Conservation (phyloP, 129 eudicot species). For the Artemisia tridentata region DNA sequence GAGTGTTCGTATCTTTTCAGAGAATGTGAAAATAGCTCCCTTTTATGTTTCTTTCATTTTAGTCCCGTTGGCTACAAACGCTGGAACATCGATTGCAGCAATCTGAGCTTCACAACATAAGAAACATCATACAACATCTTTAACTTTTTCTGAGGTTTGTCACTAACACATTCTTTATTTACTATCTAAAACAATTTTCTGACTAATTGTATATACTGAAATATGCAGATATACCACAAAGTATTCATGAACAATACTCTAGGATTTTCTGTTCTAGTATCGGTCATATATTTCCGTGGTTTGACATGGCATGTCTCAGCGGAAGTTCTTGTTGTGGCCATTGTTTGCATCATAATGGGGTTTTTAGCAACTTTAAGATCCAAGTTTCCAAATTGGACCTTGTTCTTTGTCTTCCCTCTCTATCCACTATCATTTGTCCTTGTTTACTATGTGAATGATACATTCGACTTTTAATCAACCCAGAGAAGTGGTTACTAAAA, state of each 20-base stretch:
- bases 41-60: constrained; percentile 52
- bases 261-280: constrained; percentile 54
- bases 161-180: too few relatives aligned
- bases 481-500: background rate
- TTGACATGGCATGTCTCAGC: constrained; percentile 65
- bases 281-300: constrained; percentile 47
- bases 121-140: constrained; percentile 43
- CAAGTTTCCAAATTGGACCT: constrained; percentile 60
- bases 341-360: constrained; percentile 48
- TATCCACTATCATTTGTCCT: constrained; percentile 11
- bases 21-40: constrained; percentile 37
- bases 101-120: constrained; percentile 38
- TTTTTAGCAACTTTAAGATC: constrained; percentile 46
- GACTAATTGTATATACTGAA: background rate
- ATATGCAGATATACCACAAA: constrained; percentile 59
- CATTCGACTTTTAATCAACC: background rate
- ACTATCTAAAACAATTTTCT: too few relatives aligned
- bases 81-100: constrained; percentile 51
- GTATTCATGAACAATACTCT: constrained; percentile 74
- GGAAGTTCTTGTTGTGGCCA: constrained; percentile 49
- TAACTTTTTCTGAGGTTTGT: constrained; percentile 63
- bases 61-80: constrained; percentile 63
- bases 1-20: constrained; percentile 46
- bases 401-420: constrained; percentile 48
- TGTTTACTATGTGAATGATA: background rate